A percentile compares a stretch with the other conserved stretches of the same genome.
phyloP scores from a whole-genome alignment of 257 asterid genomes.

The Catharanthus roseus region DNA sequence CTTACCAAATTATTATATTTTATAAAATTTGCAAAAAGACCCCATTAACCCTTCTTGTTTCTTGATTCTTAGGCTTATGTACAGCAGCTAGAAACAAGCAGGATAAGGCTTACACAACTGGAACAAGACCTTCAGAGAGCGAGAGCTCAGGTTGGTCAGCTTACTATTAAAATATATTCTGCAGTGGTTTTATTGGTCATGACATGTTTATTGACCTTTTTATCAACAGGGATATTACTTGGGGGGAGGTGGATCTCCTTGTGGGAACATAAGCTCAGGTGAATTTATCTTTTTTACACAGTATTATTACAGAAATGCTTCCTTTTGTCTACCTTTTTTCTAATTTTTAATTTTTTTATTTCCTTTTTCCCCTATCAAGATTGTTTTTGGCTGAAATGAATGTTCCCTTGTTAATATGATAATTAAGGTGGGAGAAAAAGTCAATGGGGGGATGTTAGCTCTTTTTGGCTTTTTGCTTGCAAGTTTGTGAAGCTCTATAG shows the following conservation, averaged over 20 bases:
- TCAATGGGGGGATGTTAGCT: neutral
- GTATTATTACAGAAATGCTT: neutral
- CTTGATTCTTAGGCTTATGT: conserved; percentile 69
- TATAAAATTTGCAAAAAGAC: neutral
- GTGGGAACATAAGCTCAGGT: conserved; percentile 81
- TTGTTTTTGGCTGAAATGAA: neutral
- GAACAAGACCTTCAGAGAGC: conserved; percentile 94
- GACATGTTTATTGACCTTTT: conserved; percentile 13
- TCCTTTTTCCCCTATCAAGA: neutral
- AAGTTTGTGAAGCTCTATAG: neutral
- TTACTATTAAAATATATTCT: conserved; percentile 1
- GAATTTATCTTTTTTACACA: conserved; percentile 16
- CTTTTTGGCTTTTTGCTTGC: neutral
- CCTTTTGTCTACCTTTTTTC: neutral
- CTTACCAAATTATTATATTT: neutral
- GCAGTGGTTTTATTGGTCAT: conserved; percentile 8
- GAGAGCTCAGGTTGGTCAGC: conserved; percentile 68
- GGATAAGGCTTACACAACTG: conserved; percentile 81
- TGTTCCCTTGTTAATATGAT: neutral
- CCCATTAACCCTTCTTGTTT: neutral
- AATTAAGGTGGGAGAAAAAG: neutral
- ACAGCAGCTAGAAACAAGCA: conserved; percentile 91
- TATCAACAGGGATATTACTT: conserved; percentile 63
- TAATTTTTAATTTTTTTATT: neutral
- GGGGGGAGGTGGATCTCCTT: conserved; percentile 68